These are phyloP conservation scores for Daphne laureola DNA, from an alignment of 441 rosid genomes.

Conservation along the genomic window DNA sequence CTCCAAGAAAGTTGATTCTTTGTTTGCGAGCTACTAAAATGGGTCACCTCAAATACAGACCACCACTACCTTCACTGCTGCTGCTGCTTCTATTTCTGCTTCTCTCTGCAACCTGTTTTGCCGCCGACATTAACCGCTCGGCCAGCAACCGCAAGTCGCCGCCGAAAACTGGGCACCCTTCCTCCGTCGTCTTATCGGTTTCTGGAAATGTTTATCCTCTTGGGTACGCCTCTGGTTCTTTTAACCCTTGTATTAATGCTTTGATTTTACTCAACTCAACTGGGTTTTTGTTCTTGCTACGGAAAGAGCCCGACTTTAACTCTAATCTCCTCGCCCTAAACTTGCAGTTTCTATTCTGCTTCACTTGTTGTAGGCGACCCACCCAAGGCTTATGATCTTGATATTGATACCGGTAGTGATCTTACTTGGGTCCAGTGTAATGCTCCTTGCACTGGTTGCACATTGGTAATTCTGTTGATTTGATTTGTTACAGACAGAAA, in stretches of 20 bases:
- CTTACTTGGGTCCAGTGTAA: slow-evolving; percentile 74
- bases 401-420: slow-evolving; percentile 74
- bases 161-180: slow-evolving; percentile 18
- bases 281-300: too few relatives aligned
- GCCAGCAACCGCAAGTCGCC: slow-evolving; percentile 25
- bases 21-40: too few relatives aligned
- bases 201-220: slow-evolving; percentile 84
- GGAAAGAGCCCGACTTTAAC: not conserved
- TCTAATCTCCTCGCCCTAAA: not conserved
- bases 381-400: slow-evolving; percentile 49
- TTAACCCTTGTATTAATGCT: not conserved
- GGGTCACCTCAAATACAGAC: slow-evolving; percentile 2
- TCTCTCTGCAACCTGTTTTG: slow-evolving; percentile 5
- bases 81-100: slow-evolving; percentile 4
- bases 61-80: not conserved
- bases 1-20: not conserved
- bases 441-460: slow-evolving; percentile 64
- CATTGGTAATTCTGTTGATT: slow-evolving; percentile 28
- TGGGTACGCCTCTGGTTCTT: slow-evolving; percentile 35
- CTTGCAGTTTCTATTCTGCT: slow-evolving; percentile 46
- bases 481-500: not conserved
- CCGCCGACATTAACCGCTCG: slow-evolving; percentile 20
- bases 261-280: not conserved
- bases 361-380: slow-evolving; percentile 40
- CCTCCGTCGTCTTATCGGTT: slow-evolving; percentile 58